Evolutionary conservation across 2,329 filamentous ascomycete genomes (phyloP).

Genomic region (Keithomyces neogunnii): DNA sequence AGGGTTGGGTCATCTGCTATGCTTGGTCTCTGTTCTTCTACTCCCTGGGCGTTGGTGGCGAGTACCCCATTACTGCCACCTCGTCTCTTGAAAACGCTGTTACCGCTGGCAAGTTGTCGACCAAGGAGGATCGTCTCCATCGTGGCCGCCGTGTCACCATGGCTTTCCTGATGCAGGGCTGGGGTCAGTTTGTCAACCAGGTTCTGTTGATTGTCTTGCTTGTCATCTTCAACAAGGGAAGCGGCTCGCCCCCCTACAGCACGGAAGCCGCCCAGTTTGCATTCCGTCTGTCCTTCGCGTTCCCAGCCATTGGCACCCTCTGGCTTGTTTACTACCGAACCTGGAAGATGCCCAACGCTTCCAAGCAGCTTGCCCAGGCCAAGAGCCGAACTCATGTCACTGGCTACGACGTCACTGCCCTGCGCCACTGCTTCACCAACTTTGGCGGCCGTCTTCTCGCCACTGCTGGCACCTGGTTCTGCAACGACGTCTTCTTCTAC

Average conservation of each 20-base stretch:
- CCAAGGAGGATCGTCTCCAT: slow-evolving; percentile 86
- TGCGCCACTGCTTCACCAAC: slow-evolving; percentile 68
- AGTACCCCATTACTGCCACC: slow-evolving; percentile 95
- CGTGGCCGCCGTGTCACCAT: slow-evolving; percentile 92
- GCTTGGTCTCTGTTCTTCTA: slow-evolving; percentile 86
- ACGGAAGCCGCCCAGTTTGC: slow-evolving; percentile 74
- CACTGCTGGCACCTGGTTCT: slow-evolving; percentile 85
- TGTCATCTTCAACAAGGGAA: slow-evolving; percentile 77
- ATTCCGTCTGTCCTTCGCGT: slow-evolving; percentile 85
- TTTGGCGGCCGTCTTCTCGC: slow-evolving; percentile 83
- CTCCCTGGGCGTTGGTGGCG: slow-evolving; percentile 62
- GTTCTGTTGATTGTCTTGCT: slow-evolving; percentile 78
- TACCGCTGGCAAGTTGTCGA: slow-evolving; percentile 78
- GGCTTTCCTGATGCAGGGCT: slow-evolving; percentile 97
- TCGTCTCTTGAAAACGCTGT: slow-evolving; percentile 89
- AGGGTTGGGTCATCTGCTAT: slow-evolving; percentile 97
- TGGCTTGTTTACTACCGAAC: slow-evolving; percentile 96
- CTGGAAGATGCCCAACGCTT: slow-evolving; percentile 87
- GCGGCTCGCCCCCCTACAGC: slow-evolving; percentile 68
- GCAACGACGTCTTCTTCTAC: slow-evolving; percentile 98
- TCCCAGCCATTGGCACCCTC: slow-evolving; percentile 81
- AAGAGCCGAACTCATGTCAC: slow-evolving; percentile 86
- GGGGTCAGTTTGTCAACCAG: slow-evolving; percentile 95
- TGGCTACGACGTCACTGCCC: slow-evolving; percentile 82
- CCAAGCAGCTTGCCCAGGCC: slow-evolving; percentile 69